Evolutionary conservation across 768 basidiomycete genomes (phyloP).

Genomic region (Crepidotus variabilis): DNA sequence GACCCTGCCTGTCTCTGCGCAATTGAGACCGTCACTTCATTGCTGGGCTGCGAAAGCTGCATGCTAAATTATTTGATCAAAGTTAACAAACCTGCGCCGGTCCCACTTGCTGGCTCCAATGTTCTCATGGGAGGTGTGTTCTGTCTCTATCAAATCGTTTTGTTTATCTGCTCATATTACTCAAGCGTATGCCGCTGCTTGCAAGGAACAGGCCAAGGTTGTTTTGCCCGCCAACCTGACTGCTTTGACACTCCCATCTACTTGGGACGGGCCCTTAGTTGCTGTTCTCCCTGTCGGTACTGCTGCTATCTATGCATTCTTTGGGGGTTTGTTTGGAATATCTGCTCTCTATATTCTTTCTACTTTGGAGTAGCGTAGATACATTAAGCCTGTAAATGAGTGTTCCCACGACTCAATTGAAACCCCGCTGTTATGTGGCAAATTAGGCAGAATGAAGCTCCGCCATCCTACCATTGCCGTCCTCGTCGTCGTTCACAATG

Average conservation of each 20-base stretch:
- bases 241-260: conserved; percentile 39
- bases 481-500: conserved; percentile 34
- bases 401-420: conserved; percentile 28
- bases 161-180: background rate
- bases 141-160: background rate
- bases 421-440: conserved; percentile 24
- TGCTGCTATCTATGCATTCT: conserved; percentile 40
- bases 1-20: conserved; percentile 55
- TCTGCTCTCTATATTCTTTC: conserved; percentile 49
- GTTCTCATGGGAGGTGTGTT: conserved; percentile 51
- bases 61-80: conserved; percentile 54
- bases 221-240: conserved; percentile 35
- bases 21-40: conserved; percentile 31
- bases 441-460: conserved; percentile 11
- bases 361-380: background rate
- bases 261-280: conserved; percentile 61
- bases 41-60: conserved; percentile 64
- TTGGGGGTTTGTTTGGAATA: conserved; percentile 43
- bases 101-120: conserved; percentile 57
- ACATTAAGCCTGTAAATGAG: background rate
- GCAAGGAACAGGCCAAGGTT: conserved; percentile 31
- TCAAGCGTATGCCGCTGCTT: conserved; percentile 54
- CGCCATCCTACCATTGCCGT: conserved; percentile 10
- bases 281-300: conserved; percentile 39
- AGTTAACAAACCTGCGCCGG: conserved; percentile 42